Base-by-base conservation (phyloP, 2,329 filamentous ascomycete genomes). In the Penicillium sclerotigenum region DNA sequence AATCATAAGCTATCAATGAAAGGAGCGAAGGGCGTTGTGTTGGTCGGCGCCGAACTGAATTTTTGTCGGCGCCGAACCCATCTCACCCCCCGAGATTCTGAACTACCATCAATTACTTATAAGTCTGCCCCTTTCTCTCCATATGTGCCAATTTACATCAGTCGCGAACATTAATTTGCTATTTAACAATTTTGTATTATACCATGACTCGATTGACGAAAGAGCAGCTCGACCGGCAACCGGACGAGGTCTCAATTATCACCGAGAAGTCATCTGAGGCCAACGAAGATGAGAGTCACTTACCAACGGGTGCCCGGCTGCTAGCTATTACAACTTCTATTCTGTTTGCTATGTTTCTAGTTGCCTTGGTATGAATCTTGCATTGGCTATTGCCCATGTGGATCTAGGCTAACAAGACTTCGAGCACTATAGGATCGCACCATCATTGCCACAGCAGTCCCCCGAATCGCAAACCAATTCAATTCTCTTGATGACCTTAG, bases 401-500 rank as follows among this genome's bases (percentile, higher is more conserved):
- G 45, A 47, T 34, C 2, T 38, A 41, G 34, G 38, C 20, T 50
- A 36, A 47, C 31, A 36, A 28, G 20, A 49, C 84, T 84, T 66
- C 51, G 8, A 20, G 26, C n/a, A 48, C 43, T 34, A n/a, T 47
- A 47, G 52, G 72, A 81, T 45, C 81, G 81, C 49, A 71, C 86
- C 10, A 66, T 66, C 33, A 59, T 66, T 11, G 56, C 62, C 2
- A 63, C 62, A 1, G 65, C 65, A n/a, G 62, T 66, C n/a, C 65
- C 65, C 16, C 34, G 54, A 41, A 67, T 67, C 28, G 62, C 65
- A 13, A 58, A 59, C 37, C 54, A 66, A 33, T 67, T 66, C 54
- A 58, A 66, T 18, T 52, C 57, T 10, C 52, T 64, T 2, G 79
- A 80, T 2, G 84, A 87, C 58, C 82, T 87, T 54, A 83, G 83